Base-by-base conservation (phyloP, 345 rosid genomes). In the Syzygium aromaticum region DNA sequence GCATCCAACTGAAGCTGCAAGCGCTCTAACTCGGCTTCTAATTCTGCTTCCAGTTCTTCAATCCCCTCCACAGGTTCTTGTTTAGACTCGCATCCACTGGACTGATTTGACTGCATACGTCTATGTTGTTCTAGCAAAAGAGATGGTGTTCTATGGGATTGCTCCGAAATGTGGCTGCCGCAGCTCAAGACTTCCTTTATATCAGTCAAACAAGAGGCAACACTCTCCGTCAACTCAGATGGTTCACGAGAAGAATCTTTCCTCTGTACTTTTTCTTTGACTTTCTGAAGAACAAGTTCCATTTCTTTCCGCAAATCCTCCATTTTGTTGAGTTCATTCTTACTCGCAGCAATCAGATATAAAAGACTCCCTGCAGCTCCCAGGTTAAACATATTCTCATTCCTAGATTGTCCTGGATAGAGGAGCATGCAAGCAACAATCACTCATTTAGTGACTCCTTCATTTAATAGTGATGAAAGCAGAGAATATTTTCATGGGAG, bases 41-140 rank as follows among this genome's bases (percentile, higher is more conserved):
- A 95, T 91, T 97, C 98, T 17, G 93, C 97, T 91, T 93, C 96
- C 46, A 96, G 96, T 84, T 87, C 90, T 87, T 92, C 92, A 93
- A 93, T 94, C 78, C 92, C 97, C 53, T 88, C 92, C 3, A 57
- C 46, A 89, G 83, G 88, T 87, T 90, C 92, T 43, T 51, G 86
- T 57, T 89, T 91, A 38, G 85, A 85, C 2, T 82, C 90, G 38
- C 86, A 89, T 86, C 88, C 92, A 85, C 52, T 80, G 43, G 85
- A 84, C 64, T 77, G 59, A 86, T 85, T 49, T 13, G 86, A 63
- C 49, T 14, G 54, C 17, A 86, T 49, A 52, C 38, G 49, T 33
- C 80, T 64, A 25, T 27, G 13, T 27, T 87, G 82, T 84, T 59
- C 86, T 23, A 53, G 40, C 43, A 85, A 61, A 80, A 33, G 77